phyloP scores from a whole-genome alignment of 352 stramenopile species.

The Halophytophthora batemanensis region DNA sequence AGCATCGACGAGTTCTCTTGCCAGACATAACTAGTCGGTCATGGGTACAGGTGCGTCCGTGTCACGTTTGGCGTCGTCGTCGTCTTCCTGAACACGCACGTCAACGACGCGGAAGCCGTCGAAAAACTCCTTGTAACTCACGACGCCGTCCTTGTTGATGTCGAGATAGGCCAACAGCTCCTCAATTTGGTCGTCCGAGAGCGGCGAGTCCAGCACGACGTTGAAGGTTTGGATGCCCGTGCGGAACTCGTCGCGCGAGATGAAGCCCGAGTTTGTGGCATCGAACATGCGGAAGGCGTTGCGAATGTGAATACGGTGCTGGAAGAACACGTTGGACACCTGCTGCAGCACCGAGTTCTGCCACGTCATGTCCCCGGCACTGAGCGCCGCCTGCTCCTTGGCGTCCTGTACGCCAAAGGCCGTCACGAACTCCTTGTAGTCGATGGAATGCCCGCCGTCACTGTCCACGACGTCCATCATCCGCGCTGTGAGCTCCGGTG shows the following conservation, averaged over 20 bases:
- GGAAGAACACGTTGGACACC: conserved; percentile 93
- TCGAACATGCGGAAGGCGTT: conserved; percentile 93
- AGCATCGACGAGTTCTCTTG: no score
- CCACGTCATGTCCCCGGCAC: conserved; percentile 78
- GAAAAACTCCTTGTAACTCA: conserved; percentile 95
- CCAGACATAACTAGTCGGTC: conserved; percentile 5
- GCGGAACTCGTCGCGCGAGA: conserved; percentile 85
- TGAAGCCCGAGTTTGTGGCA: conserved; percentile 71
- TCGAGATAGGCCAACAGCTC: conserved; percentile 86
- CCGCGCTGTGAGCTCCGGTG: conserved; percentile 49
- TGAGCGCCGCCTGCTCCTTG: conserved; percentile 57
- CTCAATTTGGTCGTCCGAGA: conserved; percentile 92
- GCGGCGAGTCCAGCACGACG: conserved; percentile 84
- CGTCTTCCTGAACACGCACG: conserved; percentile 53
- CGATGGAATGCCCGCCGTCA: conserved; percentile 86
- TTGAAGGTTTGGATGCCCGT: conserved; percentile 85
- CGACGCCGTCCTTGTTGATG: conserved; percentile 86
- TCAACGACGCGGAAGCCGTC: conserved; percentile 89
- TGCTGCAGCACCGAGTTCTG: conserved; percentile 91
- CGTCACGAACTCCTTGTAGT: conserved; percentile 91
- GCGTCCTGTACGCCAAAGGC: conserved; percentile 86
- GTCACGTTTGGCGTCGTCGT: conserved; percentile 12
- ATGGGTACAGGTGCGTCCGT: not conserved
- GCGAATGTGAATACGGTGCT: conserved; percentile 92
- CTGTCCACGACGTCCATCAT: conserved; percentile 87